A percentile compares a stretch with the other conserved stretches of the same genome.
phyloP scores from a whole-genome alignment of 352 stramenopile genomes.

The Phytophthora rubi region DNA sequence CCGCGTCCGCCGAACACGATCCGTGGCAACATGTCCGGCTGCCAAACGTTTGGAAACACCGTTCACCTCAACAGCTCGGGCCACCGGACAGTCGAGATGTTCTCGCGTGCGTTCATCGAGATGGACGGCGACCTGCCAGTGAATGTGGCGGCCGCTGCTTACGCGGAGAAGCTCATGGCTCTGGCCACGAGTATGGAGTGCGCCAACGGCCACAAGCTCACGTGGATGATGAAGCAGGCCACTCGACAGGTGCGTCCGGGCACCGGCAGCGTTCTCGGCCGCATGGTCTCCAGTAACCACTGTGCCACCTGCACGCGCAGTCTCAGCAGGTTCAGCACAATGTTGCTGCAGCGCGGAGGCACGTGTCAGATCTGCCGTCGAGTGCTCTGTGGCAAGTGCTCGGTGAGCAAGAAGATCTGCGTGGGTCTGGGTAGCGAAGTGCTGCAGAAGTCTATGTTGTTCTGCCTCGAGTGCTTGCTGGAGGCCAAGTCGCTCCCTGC shows the following conservation, averaged over 20 bases:
- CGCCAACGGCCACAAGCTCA: conserved; percentile 48
- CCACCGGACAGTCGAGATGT: conserved; percentile 39
- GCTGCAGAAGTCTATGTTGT: conserved; percentile 41
- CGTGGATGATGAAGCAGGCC: conserved; percentile 44
- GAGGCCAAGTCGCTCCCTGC: conserved; percentile 47
- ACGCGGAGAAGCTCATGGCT: conserved; percentile 39
- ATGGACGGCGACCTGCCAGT: conserved; percentile 35
- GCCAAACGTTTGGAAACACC: conserved; percentile 41
- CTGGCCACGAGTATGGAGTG: conserved; percentile 46
- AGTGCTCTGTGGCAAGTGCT: conserved; percentile 46
- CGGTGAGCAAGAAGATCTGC: conserved; percentile 49
- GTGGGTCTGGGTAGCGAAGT: conserved; percentile 34
- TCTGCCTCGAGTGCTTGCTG: conserved; percentile 51
- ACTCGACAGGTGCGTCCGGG: conserved; percentile 25
- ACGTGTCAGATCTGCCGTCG: conserved; percentile 47
- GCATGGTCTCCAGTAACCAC: conserved; percentile 28
- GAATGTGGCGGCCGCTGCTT: conserved; percentile 31
- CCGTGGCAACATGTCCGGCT: conserved; percentile 44
- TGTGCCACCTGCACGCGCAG: conserved; percentile 43
- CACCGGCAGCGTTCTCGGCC: conserved; percentile 18
- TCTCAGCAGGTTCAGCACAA: conserved; percentile 41
- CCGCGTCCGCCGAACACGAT: conserved; percentile 44
- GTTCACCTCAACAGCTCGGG: conserved; percentile 9
- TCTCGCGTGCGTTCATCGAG: conserved; percentile 45
- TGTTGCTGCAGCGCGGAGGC: conserved; percentile 35